Evolutionary conservation across 768 basidiomycete genomes (phyloP), one percentile per base, ranked within the genome.

Genomic region (Mycena metata): DNA sequence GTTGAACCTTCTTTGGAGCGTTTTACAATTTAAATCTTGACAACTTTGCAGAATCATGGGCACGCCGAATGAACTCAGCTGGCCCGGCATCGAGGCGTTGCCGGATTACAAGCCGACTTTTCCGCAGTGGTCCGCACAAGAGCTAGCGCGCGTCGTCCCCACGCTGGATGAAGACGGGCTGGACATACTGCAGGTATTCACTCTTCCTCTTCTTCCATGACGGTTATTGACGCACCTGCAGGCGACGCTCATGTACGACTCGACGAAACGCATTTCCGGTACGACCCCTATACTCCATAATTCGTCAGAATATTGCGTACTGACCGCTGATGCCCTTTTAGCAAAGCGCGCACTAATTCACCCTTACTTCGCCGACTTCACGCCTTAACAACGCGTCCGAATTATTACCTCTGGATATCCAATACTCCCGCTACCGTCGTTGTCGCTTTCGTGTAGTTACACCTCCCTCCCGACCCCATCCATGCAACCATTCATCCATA

Each of bases 61-160:
- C n/a, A 99, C 98, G 26, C 98, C 98, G 0, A 91, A 87, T 73
- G 96, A 98, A 76, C 88, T 91, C 23, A 82, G 82, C 24, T 99
- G 98, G 97, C 96, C 96, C 0, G 96, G 96, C 6, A 91, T 99
- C 50, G 88, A 87, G 69, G 80, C 85, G 57, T 80, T 99, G 65
- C 96, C 97, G 5, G 98, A 99, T 78, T 99, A 97, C 85, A 99
- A 99, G 81, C 78, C 94, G 13, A 91, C 96, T 12, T 99, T 99
- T 88, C 98, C 98, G 1, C 94, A 95, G 79, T 99, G 98, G 98
- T 87, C 88, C 33, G 81, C 83, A 50, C 91, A 93, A 72, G 93
- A 96, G 62, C 82, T 99, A 30, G 80, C 75, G 74, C 83, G 77
- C 78, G 84, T 83, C 26, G 90, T 96, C 21, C 87, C 90, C 13